These are phyloP conservation scores for Nakaseomyces kungkrabaensis DNA, from an alignment of 1,139 yeast genomes.

Conservation along the genomic window DNA sequence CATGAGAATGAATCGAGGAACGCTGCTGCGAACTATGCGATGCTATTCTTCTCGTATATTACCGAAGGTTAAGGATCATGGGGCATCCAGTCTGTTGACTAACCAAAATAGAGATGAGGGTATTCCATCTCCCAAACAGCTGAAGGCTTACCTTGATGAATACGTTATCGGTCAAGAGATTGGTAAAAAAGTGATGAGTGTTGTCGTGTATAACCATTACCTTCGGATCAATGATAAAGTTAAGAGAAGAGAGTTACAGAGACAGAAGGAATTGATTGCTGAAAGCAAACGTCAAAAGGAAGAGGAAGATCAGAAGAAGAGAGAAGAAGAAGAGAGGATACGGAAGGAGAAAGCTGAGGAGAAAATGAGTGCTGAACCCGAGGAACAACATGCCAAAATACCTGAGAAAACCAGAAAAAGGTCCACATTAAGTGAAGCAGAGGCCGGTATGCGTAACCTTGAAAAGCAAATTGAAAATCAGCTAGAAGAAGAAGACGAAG, in stretches of 20 bases:
- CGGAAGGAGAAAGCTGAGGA: slow-evolving; percentile 10
- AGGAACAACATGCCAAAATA: slow-evolving; percentile 4
- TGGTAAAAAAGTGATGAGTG: slow-evolving; percentile 44
- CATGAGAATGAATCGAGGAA: background rate
- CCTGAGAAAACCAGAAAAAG: background rate
- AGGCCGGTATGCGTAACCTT: slow-evolving; percentile 25
- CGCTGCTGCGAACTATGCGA: background rate
- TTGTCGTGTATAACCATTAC: slow-evolving; percentile 47
- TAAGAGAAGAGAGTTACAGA: slow-evolving; percentile 16
- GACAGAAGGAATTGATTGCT: slow-evolving; percentile 11
- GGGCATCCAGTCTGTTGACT: background rate
- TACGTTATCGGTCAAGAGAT: slow-evolving; percentile 44
- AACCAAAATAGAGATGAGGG: slow-evolving; percentile 5
- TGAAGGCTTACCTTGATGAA: slow-evolving; percentile 37
- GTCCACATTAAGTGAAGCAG: slow-evolving; percentile 21
- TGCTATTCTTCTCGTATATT: background rate
- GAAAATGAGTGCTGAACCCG: slow-evolving; percentile 2
- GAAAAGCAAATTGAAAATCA: slow-evolving; percentile 21
- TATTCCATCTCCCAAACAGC: slow-evolving; percentile 37
- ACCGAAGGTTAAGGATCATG: background rate
- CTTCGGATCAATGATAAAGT: slow-evolving; percentile 35
- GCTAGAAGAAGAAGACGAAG: slow-evolving; percentile 21
- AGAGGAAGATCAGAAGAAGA: slow-evolving; percentile 6
- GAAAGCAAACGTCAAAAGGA: slow-evolving; percentile 4
- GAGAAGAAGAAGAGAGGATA: slow-evolving; percentile 11